A percentile compares a stretch with the other conserved stretches of the same genome.
Conservation (phyloP, 2,329 filamentous ascomycete species). For the Didymella glomerata region DNA sequence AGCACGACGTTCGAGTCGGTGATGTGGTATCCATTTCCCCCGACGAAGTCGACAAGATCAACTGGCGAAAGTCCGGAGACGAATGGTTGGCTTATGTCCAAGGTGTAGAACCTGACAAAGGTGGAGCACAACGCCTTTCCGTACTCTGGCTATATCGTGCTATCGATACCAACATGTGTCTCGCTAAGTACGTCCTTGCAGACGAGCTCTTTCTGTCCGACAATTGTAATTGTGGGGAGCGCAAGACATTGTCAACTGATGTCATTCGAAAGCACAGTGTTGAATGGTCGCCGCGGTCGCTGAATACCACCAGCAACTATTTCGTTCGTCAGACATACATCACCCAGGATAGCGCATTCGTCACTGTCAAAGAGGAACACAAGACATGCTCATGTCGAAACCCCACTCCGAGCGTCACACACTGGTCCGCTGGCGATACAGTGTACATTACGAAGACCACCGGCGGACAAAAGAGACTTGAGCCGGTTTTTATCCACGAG, state of each 20-base stretch:
- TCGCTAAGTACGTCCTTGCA: slow-evolving; percentile 71
- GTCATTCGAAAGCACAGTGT: slow-evolving; percentile 67
- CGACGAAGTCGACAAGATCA: slow-evolving; percentile 56
- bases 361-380: slow-evolving; percentile 65
- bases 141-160: slow-evolving; percentile 79
- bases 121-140: slow-evolving; percentile 60
- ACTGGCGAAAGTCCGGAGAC: slow-evolving; percentile 65
- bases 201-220: slow-evolving; percentile 82
- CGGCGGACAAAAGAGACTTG: slow-evolving; percentile 52
- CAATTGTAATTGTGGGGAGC: slow-evolving; percentile 73
- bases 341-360: slow-evolving; percentile 67
- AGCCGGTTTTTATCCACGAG: slow-evolving; percentile 68
- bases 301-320: slow-evolving; percentile 56
- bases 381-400: slow-evolving; percentile 61
- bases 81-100: slow-evolving; percentile 78
- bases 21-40: slow-evolving; percentile 60
- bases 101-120: slow-evolving; percentile 40
- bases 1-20: slow-evolving; percentile 42
- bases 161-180: slow-evolving; percentile 72
- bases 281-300: slow-evolving; percentile 63
- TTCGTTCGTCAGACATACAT: slow-evolving; percentile 78
- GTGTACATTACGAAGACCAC: slow-evolving; percentile 59
- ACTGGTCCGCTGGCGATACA: slow-evolving; percentile 6
- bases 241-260: slow-evolving; percentile 62
- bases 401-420: slow-evolving; percentile 20